Evolutionary conservation across 805 yeast species (phyloP).

Genomic region (Cyberlindnera bimundalis): DNA sequence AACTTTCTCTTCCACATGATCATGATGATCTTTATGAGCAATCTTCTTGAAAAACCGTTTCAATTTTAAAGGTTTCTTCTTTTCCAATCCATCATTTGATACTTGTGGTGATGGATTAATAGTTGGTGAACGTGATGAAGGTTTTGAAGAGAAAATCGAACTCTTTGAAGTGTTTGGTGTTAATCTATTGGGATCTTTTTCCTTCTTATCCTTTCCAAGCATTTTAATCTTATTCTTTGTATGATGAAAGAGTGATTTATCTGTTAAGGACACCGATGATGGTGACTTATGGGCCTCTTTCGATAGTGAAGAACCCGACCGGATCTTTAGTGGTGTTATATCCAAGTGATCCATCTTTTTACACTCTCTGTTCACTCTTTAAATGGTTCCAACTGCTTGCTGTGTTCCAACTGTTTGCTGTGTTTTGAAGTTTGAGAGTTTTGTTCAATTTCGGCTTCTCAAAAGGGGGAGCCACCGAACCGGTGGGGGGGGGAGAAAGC

Average conservation of each 20-base stretch:
- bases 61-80: slow-evolving; percentile 30
- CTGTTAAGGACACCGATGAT: slow-evolving; percentile 11
- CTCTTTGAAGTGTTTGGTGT: slow-evolving; percentile 28
- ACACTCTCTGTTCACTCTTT: no score
- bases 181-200: slow-evolving; percentile 15
- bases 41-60: slow-evolving; percentile 53
- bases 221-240: slow-evolving; percentile 17
- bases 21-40: slow-evolving; percentile 9
- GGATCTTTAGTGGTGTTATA: background rate
- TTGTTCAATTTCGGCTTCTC: no score
- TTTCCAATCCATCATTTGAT: slow-evolving; percentile 7
- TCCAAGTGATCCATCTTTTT: background rate
- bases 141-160: slow-evolving; percentile 23
- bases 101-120: slow-evolving; percentile 18
- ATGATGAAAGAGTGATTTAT: slow-evolving; percentile 14
- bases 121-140: slow-evolving; percentile 24
- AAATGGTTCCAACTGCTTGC: no score
- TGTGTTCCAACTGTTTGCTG: no score
- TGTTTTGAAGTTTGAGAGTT: no score
- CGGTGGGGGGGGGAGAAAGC: no score
- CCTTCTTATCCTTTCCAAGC: slow-evolving; percentile 12
- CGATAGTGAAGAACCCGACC: no score
- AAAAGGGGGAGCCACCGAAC: no score
- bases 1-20: slow-evolving; percentile 1
- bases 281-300: slow-evolving; percentile 12